phyloP scores from a whole-genome alignment of 2,329 filamentous ascomycete genomes.

The Neonectria faginata region DNA sequence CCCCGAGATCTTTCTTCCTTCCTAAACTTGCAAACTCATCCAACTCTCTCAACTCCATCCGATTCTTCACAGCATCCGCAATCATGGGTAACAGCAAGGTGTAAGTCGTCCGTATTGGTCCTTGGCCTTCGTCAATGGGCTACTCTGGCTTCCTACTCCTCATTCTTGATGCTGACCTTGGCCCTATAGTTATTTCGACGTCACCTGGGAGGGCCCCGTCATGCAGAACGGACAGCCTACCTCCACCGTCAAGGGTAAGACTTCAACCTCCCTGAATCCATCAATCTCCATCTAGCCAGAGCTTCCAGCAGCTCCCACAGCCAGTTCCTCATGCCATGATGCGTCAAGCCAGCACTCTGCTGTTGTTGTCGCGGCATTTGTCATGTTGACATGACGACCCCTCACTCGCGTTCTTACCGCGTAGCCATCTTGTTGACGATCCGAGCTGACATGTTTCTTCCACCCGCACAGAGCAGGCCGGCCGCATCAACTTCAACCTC shows the following conservation, averaged over 20 bases:
- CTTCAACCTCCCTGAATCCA: constrained; percentile 20
- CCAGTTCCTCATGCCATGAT: background rate
- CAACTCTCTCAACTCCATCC: constrained; percentile 53
- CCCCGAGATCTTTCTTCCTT: constrained; percentile 56
- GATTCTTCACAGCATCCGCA: constrained; percentile 69
- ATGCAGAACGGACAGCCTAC: constrained; percentile 71
- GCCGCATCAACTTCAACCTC: constrained; percentile 90
- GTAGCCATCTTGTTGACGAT: constrained; percentile 6
- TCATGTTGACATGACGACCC: constrained; percentile 21
- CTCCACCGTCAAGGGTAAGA: constrained; percentile 69
- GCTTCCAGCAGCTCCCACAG: background rate
- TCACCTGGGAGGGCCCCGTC: constrained; percentile 78
- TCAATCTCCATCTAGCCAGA: constrained; percentile 16
- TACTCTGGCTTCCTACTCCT: background rate
- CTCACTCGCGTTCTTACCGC: constrained; percentile 8
- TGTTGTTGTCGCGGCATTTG: constrained; percentile 24
- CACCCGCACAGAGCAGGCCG: constrained; percentile 70
- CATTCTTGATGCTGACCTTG: constrained; percentile 38
- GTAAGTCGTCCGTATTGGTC: constrained; percentile 60
- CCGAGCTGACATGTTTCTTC: constrained; percentile 36
- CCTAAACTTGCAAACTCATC: constrained; percentile 57
- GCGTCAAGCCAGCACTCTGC: background rate
- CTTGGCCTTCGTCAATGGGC: background rate
- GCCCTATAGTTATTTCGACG: constrained; percentile 73
- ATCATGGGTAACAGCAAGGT: constrained; percentile 76